Evolutionary conservation across 108 stramenopile genomes (phyloP), one percentile per base, ranked within the genome.

Genomic region (Skeletonema marinoi): DNA sequence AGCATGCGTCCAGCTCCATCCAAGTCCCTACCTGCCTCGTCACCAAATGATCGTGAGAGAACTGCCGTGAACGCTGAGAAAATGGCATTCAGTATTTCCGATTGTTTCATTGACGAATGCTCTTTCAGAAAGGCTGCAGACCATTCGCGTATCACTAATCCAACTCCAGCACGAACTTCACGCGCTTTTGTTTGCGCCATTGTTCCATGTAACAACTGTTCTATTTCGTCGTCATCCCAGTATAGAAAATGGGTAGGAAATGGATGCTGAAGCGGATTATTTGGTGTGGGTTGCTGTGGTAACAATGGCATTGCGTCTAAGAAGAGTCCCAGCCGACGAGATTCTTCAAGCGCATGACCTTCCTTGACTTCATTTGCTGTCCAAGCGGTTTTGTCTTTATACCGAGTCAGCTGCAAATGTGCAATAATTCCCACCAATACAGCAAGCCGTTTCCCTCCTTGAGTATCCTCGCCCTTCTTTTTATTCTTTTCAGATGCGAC

Each of bases 231-330:
- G 42, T 77, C 75, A 14, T 70, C 72, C 81, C 81, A 82, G 39
- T 76, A 82, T 30, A 82, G 67, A 73, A 77, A 82, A 60, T 82
- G 81, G 17, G 75, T 82, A 11, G 81, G 81, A 30, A 82, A 82
- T 11, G 81, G 81, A 68, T 82, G 75, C 13, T 38, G 19, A 16
- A 14, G 70, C 44, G 19, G 33, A 8, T 68, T 71, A 65, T 14
- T 63, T 70, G 21, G 10, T 35, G 33, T 6, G 2, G 36, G n/a
- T 31, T 51, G 62, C 19, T 65, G 71, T 0, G 75, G 81, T 31
- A 82, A 46, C 7, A 82, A 60, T 0, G 81, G 81, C 81, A 82
- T 82, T n/a, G 81, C 75, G 71, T 82, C 81, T 5, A 82, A 44
- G 65, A 82, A 82, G 2, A 42, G 16, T 11, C 71, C 75, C 41